These are phyloP conservation scores for Ensete glaucum DNA, from an alignment of 176 grass and related monocot species.

Conservation along the genomic window DNA sequence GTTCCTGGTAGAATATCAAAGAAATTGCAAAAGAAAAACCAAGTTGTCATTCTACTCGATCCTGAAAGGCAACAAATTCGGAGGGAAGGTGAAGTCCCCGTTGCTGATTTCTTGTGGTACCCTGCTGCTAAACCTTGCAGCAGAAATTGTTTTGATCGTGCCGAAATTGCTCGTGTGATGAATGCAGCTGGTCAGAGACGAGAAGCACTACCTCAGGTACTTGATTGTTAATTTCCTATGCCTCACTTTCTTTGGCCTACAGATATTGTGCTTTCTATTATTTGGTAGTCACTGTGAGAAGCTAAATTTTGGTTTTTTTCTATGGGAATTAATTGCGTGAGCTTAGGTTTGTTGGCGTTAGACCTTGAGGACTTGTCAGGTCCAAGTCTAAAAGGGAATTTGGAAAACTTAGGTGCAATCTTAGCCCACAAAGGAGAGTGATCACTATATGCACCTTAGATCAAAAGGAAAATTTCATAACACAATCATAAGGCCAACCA, in stretches of 20 bases:
- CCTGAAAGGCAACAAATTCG: slow-evolving; percentile 95
- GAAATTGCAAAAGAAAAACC: slow-evolving; percentile 94
- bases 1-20: slow-evolving; percentile 89
- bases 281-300: not conserved
- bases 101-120: slow-evolving; percentile 94
- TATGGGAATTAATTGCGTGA: not conserved
- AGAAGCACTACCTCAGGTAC: slow-evolving; percentile 91
- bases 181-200: slow-evolving; percentile 82
- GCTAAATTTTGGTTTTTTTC: not conserved
- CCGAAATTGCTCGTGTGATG: slow-evolving; percentile 95
- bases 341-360: not conserved
- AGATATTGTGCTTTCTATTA: not conserved
- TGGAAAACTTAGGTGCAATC: not conserved
- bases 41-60: slow-evolving; percentile 88
- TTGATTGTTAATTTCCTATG: not conserved
- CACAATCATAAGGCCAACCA: too few relatives aligned
- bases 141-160: slow-evolving; percentile 97
- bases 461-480: too few relatives aligned
- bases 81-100: slow-evolving; percentile 86
- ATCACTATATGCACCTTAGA: too few relatives aligned
- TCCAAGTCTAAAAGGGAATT: not conserved
- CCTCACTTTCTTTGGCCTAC: not conserved
- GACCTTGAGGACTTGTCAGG: not conserved
- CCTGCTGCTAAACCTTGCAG: slow-evolving; percentile 89
- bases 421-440: not conserved